Evolutionary conservation across 1,139 yeast species (phyloP).

Genomic region (Suhomyces terraborum): DNA sequence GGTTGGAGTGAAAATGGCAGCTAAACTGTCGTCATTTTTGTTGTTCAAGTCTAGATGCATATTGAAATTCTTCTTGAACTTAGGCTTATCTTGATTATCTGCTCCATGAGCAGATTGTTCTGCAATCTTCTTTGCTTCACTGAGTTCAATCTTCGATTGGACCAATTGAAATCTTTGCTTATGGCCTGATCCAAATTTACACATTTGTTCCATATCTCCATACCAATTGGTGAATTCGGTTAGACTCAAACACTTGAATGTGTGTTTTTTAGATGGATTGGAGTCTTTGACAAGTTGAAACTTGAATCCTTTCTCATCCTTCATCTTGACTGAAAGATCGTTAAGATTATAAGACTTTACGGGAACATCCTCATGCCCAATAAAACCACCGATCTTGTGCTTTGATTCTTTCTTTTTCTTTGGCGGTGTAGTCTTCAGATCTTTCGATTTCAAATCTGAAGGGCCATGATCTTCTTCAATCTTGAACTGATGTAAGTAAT

Average conservation of each 20-base stretch:
- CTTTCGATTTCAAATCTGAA: not conserved
- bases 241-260: conserved; percentile 40
- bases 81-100: not conserved
- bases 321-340: conserved; percentile 36
- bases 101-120: not conserved
- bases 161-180: conserved; percentile 38
- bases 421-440: conserved; percentile 7
- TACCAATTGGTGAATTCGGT: conserved; percentile 41
- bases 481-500: conserved; percentile 48
- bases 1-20: conserved; percentile 43
- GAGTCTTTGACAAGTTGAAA: conserved; percentile 36
- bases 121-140: conserved; percentile 16
- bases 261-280: conserved; percentile 33
- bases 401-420: conserved; percentile 20
- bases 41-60: conserved; percentile 14
- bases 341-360: conserved; percentile 47
- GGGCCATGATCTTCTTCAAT: conserved; percentile 28
- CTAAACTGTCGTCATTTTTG: conserved; percentile 15
- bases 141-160: conserved; percentile 28
- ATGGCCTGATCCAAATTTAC: conserved; percentile 40
- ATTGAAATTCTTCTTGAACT: conserved; percentile 2
- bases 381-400: conserved; percentile 45
- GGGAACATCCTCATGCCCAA: conserved; percentile 46
- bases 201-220: conserved; percentile 41
- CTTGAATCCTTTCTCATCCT: conserved; percentile 39